These are phyloP conservation scores for Lentinula detonsa DNA, from an alignment of 768 basidiomycete genomes.

Conservation along the genomic window DNA sequence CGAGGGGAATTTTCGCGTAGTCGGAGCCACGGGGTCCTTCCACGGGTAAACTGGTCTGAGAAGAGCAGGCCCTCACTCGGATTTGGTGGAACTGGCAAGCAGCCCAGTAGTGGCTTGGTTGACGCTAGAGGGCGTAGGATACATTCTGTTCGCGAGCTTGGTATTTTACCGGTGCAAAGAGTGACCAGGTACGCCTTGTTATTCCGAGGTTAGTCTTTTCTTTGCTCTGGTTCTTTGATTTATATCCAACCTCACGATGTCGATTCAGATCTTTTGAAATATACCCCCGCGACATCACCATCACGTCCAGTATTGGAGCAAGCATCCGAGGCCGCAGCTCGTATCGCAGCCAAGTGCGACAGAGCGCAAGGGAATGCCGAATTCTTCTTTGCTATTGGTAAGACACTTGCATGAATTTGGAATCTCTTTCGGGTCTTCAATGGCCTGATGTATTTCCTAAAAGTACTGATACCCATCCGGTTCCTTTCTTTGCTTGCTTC, in stretches of 20 bases:
- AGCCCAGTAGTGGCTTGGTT: neutral
- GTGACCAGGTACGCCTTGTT: constrained; percentile 64
- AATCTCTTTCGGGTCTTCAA: no score
- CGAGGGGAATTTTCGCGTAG: neutral
- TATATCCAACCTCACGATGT: neutral
- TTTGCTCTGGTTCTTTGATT: neutral
- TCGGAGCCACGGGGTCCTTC: neutral
- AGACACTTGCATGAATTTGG: neutral
- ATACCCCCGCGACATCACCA: constrained; percentile 49
- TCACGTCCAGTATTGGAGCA: constrained; percentile 49
- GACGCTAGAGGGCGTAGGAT: constrained; percentile 1
- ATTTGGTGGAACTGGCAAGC: neutral
- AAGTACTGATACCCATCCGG: no score
- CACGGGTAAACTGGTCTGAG: neutral
- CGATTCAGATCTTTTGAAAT: constrained; percentile 44
- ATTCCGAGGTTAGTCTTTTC: constrained; percentile 41
- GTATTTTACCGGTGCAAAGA: constrained; percentile 60
- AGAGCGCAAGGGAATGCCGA: constrained; percentile 49
- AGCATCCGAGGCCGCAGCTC: constrained; percentile 48
- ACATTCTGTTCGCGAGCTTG: constrained; percentile 49
- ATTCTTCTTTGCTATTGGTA: constrained; percentile 14
- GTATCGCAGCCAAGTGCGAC: constrained; percentile 59
- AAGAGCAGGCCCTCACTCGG: neutral
- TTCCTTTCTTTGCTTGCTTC: no score
- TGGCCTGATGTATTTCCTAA: no score